phyloP scores from a whole-genome alignment of 805 yeast species.

The Schizosaccharomyces lindneri region DNA sequence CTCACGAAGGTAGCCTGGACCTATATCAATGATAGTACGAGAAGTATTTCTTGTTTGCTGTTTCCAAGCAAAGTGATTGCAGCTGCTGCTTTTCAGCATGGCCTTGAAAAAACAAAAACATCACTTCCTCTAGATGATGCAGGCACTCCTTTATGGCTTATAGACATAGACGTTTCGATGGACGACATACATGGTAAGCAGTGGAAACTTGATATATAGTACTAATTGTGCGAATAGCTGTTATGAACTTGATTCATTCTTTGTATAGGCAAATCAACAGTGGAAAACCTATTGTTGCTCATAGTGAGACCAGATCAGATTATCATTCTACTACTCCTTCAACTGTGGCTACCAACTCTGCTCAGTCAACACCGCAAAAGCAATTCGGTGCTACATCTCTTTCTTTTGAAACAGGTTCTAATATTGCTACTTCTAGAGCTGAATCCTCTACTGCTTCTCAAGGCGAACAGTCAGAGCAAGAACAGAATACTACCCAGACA shows the following conservation, averaged over 20 bases:
- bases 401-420: too few relatives aligned
- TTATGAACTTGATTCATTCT: background rate
- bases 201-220: background rate
- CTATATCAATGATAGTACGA: slow-evolving; percentile 17
- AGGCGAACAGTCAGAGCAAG: too few relatives aligned
- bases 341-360: too few relatives aligned
- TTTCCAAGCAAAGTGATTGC: slow-evolving; percentile 15
- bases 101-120: slow-evolving; percentile 5
- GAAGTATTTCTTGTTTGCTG: slow-evolving; percentile 15
- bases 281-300: background rate
- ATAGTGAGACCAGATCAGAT: too few relatives aligned
- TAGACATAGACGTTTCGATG: background rate
- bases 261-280: background rate
- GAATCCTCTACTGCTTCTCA: too few relatives aligned
- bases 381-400: too few relatives aligned
- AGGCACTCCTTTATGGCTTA: background rate
- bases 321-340: too few relatives aligned
- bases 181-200: background rate
- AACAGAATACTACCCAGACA: too few relatives aligned
- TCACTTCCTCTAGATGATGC: background rate
- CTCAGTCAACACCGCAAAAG: too few relatives aligned
- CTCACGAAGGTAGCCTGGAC: slow-evolving; percentile 14
- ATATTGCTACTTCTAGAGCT: too few relatives aligned
- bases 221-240: background rate
- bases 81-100: slow-evolving; percentile 17